Percentiles rank a stretch among this genome's conserved stretches.
Conservation (phyloP, 2,329 filamentous ascomycete genomes). For the Xenosphaeropsis pyriputrescens region DNA sequence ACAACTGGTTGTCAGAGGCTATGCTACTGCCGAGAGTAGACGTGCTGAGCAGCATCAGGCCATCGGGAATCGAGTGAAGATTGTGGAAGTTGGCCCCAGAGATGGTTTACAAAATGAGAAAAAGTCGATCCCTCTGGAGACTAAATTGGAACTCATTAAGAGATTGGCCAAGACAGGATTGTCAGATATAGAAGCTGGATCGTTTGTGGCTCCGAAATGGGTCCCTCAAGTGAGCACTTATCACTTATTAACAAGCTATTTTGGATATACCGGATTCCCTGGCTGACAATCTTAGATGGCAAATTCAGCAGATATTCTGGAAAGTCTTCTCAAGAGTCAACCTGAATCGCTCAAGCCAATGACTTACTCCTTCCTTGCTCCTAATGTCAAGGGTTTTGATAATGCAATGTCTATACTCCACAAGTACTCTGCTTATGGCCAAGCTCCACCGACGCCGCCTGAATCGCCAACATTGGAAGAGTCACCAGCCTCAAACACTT, state of each 20-base stretch:
- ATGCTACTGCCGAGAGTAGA: not conserved
- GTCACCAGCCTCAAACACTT: conserved; percentile 15
- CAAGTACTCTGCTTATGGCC: conserved; percentile 35
- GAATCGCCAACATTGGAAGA: conserved; percentile 17
- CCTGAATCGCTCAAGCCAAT: conserved; percentile 39
- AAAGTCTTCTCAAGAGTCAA: conserved; percentile 46
- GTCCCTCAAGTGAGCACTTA: conserved; percentile 52
- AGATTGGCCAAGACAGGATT: conserved; percentile 55
- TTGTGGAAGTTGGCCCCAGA: conserved; percentile 73
- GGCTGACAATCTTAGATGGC: conserved; percentile 45
- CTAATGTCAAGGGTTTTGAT: conserved; percentile 59
- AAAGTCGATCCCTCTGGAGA: conserved; percentile 50
- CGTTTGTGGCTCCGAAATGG: conserved; percentile 74
- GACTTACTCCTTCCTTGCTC: conserved; percentile 68
- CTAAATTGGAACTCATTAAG: conserved; percentile 65
- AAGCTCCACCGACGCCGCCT: conserved; percentile 26
- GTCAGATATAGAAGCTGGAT: conserved; percentile 63
- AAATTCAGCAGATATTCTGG: conserved; percentile 60
- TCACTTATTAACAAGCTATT: not conserved
- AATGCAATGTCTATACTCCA: conserved; percentile 41
- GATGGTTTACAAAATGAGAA: conserved; percentile 85
- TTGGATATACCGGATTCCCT: not conserved
- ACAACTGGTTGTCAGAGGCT: too few relatives aligned
- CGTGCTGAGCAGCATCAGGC: conserved; percentile 6
- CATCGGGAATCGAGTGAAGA: conserved; percentile 28